Conservation (phyloP, 352 stramenopile genomes). For the Pythium biforme region DNA sequence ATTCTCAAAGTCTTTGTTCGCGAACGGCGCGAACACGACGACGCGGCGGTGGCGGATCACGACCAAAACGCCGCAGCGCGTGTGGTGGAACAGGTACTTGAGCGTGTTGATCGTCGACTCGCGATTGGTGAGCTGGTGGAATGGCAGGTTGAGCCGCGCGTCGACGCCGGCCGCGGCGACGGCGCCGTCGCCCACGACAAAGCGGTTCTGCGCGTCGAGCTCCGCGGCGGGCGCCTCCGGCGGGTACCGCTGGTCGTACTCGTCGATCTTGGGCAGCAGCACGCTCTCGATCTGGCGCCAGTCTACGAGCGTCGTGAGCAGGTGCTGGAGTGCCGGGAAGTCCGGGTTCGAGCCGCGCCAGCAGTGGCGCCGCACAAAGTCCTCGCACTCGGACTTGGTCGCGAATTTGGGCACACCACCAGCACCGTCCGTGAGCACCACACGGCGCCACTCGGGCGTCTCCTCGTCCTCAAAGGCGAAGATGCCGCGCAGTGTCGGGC, state of each 20-base stretch:
- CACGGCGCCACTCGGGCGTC: conserved; percentile 70
- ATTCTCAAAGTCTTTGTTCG: conserved; percentile 97
- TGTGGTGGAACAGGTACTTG: conserved; percentile 98
- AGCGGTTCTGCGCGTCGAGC: conserved; percentile 59
- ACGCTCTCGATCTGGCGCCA: conserved; percentile 80
- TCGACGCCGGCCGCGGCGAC: conserved; percentile 60
- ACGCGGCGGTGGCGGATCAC: conserved; percentile 96
- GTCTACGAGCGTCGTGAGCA: conserved; percentile 91
- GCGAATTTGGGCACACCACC: conserved; percentile 85
- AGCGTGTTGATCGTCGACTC: conserved; percentile 94
- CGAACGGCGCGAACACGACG: conserved; percentile 96
- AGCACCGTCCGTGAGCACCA: conserved; percentile 61
- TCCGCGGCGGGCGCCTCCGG: conserved; percentile 29
- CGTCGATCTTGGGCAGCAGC: conserved; percentile 74
- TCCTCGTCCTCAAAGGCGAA: conserved; percentile 88
- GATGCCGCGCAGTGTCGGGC: conserved; percentile 73
- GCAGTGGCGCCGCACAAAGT: conserved; percentile 88
- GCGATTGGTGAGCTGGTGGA: conserved; percentile 87
- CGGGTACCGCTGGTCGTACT: conserved; percentile 72
- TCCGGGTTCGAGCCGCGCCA: conserved; percentile 88
- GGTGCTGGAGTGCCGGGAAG: conserved; percentile 89
- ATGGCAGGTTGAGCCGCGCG: conserved; percentile 90
- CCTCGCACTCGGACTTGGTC: conserved; percentile 85
- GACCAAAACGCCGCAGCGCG: conserved; percentile 98
- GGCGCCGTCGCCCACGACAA: conserved; percentile 50